Evolutionary conservation across 805 yeast genomes (phyloP), one percentile per base, ranked within the genome.

Genomic region (Teunomyces kruisii): DNA sequence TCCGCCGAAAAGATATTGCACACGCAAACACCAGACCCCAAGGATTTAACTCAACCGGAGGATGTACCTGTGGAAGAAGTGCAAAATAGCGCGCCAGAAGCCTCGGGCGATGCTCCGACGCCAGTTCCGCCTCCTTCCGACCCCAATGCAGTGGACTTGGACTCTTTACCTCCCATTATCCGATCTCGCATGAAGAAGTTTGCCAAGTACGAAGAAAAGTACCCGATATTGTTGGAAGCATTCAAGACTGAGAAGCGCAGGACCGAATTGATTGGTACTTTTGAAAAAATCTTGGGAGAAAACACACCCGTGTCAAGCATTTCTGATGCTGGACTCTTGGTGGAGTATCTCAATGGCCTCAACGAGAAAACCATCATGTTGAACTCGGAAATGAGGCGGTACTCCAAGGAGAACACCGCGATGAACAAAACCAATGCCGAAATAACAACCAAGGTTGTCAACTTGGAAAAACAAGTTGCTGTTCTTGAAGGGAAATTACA

Each of bases 141-240:
- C 10, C 22, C 46, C 14, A 29, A 39, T 32, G 48, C 41, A 31
- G 35, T 75, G 6, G 38, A 35, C n/a, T 22, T 35, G 8, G 68
- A 68, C n/a, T 74, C 73, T 2, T 59, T 86, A 28, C 80, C 88
- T 0, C 75, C 77, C 2, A 80, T 77, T 4, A 65, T 89, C 13
- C 76, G 78, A 47, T 65, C 81, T 5, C 86, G 84, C 56, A 64
- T 90, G 62, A 76, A 76, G 45, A 91, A 88, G 67, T 88, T 86
- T 57, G 80, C 76, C 45, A 90, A 89, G 61, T 92, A 91, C 62
- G 98, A 92, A 62, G 86, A 85, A 41, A 90, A 89, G 62, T 92
- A 94, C 59, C 99, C 99, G 0, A 68, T 81, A 35, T 70, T 92
- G 12, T 74, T 90, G 41, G 85, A 85, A 36, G 97, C 98, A 0